phyloP scores from a whole-genome alignment of 768 basidiomycete species.

The Termitomyces sp. region DNA sequence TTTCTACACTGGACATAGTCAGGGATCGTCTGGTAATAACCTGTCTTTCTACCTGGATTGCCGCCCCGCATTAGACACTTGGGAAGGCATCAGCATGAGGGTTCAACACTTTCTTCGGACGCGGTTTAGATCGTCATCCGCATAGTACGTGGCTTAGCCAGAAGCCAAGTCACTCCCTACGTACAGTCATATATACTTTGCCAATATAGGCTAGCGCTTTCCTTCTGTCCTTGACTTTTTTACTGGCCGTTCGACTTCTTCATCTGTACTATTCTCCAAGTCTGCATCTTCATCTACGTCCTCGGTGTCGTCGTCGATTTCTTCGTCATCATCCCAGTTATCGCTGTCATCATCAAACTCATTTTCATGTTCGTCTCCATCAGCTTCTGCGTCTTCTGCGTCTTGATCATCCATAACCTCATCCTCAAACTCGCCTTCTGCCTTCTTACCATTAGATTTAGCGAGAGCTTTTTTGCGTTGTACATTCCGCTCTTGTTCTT shows the following conservation, averaged over 20 bases:
- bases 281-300: constrained; percentile 27
- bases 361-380: constrained; percentile 31
- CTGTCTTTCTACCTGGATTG: constrained; percentile 93
- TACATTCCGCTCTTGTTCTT: constrained; percentile 92
- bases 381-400: constrained; percentile 33
- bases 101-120: constrained; percentile 48
- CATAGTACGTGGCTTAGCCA: neutral
- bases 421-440: constrained; percentile 25
- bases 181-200: constrained; percentile 3
- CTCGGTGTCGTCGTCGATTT: constrained; percentile 41
- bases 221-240: constrained; percentile 53
- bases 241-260: constrained; percentile 37
- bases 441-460: constrained; percentile 13
- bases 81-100: constrained; percentile 91
- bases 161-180: constrained; percentile 4
- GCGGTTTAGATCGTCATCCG: constrained; percentile 19
- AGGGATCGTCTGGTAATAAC: constrained; percentile 39
- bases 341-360: constrained; percentile 29
- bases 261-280: constrained; percentile 41
- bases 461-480: constrained; percentile 62
- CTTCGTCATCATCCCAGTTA: constrained; percentile 58
- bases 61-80: constrained; percentile 88
- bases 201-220: constrained; percentile 32
- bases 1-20: constrained; percentile 83
- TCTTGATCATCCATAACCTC: constrained; percentile 27